A percentile compares a stretch with the other conserved stretches of the same genome.
These are phyloP conservation scores for Aspergillus bombycis DNA, from an alignment of 2,329 filamentous ascomycete species.

Conservation along the genomic window DNA sequence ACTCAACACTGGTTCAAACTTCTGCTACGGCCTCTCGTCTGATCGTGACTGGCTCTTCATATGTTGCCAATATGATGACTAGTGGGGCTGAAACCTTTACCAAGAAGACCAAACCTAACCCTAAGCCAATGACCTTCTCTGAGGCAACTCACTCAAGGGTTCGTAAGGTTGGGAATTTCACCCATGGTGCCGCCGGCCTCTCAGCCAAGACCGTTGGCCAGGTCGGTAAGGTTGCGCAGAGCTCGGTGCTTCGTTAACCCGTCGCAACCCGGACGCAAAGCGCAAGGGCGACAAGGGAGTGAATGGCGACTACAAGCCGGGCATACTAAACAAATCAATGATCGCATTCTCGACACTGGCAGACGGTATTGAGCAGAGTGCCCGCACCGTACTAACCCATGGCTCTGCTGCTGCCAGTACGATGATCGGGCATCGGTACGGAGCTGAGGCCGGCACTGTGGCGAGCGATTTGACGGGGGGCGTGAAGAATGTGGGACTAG, in stretches of 20 bases:
- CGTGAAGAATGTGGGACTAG: conserved; percentile 92
- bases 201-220: conserved; percentile 86
- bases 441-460: conserved; percentile 78
- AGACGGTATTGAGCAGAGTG: conserved; percentile 88
- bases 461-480: conserved; percentile 77
- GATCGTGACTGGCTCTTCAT: conserved; percentile 83
- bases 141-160: conserved; percentile 82
- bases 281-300: conserved; percentile 71
- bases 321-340: conserved; percentile 89
- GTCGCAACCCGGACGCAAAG: conserved; percentile 59
- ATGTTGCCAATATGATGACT: conserved; percentile 76
- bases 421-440: conserved; percentile 88
- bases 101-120: conserved; percentile 73
- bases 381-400: conserved; percentile 74
- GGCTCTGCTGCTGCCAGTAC: conserved; percentile 78
- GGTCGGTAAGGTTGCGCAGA: conserved; percentile 83
- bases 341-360: conserved; percentile 96
- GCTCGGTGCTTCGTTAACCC: conserved; percentile 76
- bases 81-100: conserved; percentile 79
- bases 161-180: conserved; percentile 87
- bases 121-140: conserved; percentile 84
- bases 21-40: conserved; percentile 87
- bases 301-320: conserved; percentile 77
- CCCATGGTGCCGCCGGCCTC: conserved; percentile 74
- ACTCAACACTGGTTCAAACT: conserved; percentile 82